phyloP scores from a whole-genome alignment of 768 basidiomycete genomes.

The Mycena albidolilacea region DNA sequence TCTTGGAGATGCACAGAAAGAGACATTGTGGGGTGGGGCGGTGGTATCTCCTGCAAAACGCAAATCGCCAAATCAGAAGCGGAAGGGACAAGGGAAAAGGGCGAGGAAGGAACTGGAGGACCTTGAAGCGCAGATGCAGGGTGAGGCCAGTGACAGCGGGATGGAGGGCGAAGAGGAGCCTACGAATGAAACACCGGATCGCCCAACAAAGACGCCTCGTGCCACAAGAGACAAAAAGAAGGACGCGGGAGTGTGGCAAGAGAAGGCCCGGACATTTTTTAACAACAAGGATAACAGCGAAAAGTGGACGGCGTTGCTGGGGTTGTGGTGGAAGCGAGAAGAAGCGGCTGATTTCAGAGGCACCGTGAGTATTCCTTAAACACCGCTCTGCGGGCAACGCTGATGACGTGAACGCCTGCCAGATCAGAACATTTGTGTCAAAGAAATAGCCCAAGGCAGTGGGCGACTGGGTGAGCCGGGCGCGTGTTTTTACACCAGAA shows the following conservation, averaged over 20 bases:
- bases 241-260: neutral
- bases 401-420: neutral
- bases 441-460: neutral
- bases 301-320: neutral
- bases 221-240: neutral
- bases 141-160: neutral
- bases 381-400: neutral
- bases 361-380: neutral
- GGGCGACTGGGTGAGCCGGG: neutral
- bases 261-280: neutral
- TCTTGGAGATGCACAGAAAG: slow-evolving; percentile 10
- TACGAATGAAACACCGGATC: neutral
- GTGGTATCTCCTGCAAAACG: neutral
- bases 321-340: slow-evolving; percentile 17
- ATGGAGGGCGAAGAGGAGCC: neutral
- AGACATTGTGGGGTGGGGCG: slow-evolving; percentile 22
- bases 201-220: neutral
- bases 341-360: neutral
- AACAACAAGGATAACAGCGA: neutral
- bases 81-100: neutral
- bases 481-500: neutral
- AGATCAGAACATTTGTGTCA: neutral
- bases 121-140: neutral
- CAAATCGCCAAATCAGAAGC: neutral
- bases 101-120: neutral